Evolutionary conservation across 1,284 basidiomycete species (phyloP), one percentile per base, ranked within the genome.

Genomic region (Boletellus deceptivus): DNA sequence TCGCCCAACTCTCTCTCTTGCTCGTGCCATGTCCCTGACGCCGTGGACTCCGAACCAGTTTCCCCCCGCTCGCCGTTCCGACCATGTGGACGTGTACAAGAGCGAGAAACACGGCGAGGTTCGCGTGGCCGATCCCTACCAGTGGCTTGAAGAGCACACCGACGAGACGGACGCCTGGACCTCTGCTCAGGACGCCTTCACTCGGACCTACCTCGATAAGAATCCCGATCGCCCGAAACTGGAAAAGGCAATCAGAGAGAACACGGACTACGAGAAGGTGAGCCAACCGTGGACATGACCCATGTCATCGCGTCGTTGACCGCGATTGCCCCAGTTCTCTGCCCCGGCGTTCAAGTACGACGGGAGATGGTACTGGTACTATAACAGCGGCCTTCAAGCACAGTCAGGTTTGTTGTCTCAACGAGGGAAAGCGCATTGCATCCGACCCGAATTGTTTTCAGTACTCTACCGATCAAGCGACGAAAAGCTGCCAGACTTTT

Each of bases 281-380:
- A 44, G 60, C 57, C 54, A 39, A n/a, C 8, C 25, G 8, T 8
- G 25, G 25, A 25, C 25, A 24, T 4, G 6, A 18, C 44, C 20
- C 17, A 6, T 22, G 14, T 43, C 1, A 42, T 42, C 22, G 29
- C 18, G 13, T 34, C 16, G 35, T 47, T 48, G 50, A 49, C 20
- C 52, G 44, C 0, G 11, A 46, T 52, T 41, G 5, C 43, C 16
- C 46, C 58, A 89, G 86, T 84, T 86, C 61, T 77, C 76, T 38
- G 70, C 80, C 1, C 89, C 89, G 0, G 66, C 69, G 18, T 65
- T 86, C 41, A 79, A 80, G 54, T 72, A 82, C 13, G 86, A 91
- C 60, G 78, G 75, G 7, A 78, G 77, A 43, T 91, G 87, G 82
- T 92, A 92, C 60, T 89, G 87, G 85, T 79, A 76, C 53, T 79